Conservation (phyloP, 345 rosid genomes). For the Salix purpurea region DNA sequence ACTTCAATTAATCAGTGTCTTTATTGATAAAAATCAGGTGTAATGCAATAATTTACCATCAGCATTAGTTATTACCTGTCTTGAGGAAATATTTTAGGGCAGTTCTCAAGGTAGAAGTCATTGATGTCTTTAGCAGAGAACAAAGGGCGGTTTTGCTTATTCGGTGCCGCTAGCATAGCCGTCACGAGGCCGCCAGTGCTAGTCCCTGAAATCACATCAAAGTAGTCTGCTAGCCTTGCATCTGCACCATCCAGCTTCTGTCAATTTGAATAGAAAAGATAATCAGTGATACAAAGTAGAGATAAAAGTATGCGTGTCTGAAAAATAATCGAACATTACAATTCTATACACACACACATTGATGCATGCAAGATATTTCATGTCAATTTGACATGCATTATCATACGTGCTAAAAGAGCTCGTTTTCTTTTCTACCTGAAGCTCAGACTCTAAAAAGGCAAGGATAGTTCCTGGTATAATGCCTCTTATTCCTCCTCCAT, state of each 20-base stretch:
- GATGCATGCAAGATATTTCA: too few species aligned
- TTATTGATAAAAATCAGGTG: background rate
- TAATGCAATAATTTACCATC: background rate
- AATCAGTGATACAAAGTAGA: background rate
- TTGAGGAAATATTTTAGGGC: slow-evolving; percentile 16
- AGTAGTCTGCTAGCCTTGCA: slow-evolving; percentile 28
- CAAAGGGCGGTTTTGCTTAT: slow-evolving; percentile 1
- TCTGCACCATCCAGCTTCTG: slow-evolving; percentile 67
- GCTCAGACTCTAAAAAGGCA: slow-evolving; percentile 55
- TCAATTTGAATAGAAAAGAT: background rate
- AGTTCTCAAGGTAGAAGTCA: slow-evolving; percentile 3
- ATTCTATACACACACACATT: too few species aligned
- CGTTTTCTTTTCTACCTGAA: slow-evolving; percentile 42
- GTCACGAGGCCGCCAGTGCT: slow-evolving; percentile 20
- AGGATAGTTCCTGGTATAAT: slow-evolving; percentile 50
- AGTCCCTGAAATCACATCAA: too few species aligned
- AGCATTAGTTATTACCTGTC: background rate
- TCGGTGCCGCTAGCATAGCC: slow-evolving; percentile 58
- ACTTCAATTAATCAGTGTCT: background rate
- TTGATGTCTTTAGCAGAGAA: slow-evolving; percentile 17
- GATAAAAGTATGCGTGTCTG: background rate
- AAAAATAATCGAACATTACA: too few species aligned
- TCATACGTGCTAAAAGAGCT: too few species aligned
- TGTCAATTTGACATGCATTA: too few species aligned
- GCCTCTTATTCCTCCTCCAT: too few species aligned